Base-by-base conservation (phyloP, 176 grass and related monocot species). In the Canna indica region DNA sequence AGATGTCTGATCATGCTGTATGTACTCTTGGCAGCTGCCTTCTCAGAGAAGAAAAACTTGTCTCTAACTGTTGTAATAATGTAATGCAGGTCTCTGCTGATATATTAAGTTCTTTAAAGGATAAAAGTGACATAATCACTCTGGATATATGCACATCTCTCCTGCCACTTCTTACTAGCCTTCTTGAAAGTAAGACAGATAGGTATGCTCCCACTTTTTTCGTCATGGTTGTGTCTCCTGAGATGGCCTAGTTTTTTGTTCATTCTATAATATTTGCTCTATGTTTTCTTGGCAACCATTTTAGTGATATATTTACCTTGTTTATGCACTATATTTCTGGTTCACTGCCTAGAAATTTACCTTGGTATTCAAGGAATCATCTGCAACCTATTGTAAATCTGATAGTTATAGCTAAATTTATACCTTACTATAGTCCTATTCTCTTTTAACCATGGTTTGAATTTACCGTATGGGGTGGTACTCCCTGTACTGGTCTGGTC, bases 171-270 rank as follows among this genome's bases (percentile, higher is more conserved):
- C 80, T 82, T 39, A 36, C 84, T 65, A 76, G 79, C 54, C 86
- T 99, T 84, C 70, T 99, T 65, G 89, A 93, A 61, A 99, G 95
- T 85, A 93, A 90, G 87, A 99, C 48, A 66, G 95, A 99, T 62
- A 90, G 90, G 95, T 99, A 84, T 25, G 65, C 73, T 59, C 66
- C 22, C 24, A n/a, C 6, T 9, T 34, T 18, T 38, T 66, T 6
- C 33, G 38, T 12, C 3, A 1, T 39, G 63, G 20, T 16, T 10
- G 3, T 60, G 1, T 56, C 52, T 56, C 1, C 44, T 46, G 50
- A 54, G 11, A 18, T 54, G 22, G 50, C 50, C 22, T 54, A 24
- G 7, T 54, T 30, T 22, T 27, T 30, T 60, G 12, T 31, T 3
- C 27, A 31, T 60, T 27, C 25, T 14, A 29, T 60, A 8, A 10